Evolutionary conservation across 2,329 filamentous ascomycete species (phyloP).

Genomic region (Ramularia collo-cygni): DNA sequence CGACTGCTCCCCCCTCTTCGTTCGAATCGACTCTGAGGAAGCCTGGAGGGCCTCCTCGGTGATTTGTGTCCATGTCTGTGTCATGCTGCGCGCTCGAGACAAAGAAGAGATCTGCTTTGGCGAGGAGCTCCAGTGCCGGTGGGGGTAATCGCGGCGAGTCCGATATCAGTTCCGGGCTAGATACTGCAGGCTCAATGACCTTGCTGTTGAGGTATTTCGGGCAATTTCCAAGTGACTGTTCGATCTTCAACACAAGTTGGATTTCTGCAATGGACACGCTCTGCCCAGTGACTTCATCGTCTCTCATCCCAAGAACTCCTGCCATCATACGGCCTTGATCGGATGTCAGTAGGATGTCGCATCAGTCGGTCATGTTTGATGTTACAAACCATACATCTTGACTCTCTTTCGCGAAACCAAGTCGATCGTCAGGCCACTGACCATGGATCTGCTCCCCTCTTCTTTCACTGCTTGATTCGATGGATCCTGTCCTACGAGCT

Average conservation of each 20-base stretch:
- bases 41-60: constrained; percentile 66
- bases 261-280: constrained; percentile 30
- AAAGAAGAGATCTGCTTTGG: constrained; percentile 68
- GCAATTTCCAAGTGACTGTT: constrained; percentile 71
- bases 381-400: constrained; percentile 50
- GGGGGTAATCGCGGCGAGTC: constrained; percentile 43
- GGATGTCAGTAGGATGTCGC: no score
- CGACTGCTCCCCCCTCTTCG: constrained; percentile 36
- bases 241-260: constrained; percentile 60
- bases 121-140: constrained; percentile 54
- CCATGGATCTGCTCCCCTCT: constrained; percentile 43
- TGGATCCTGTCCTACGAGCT: constrained; percentile 47
- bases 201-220: constrained; percentile 83
- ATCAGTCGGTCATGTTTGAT: no score
- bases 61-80: constrained; percentile 74
- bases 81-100: constrained; percentile 58
- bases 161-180: constrained; percentile 48
- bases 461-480: constrained; percentile 40
- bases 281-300: constrained; percentile 26
- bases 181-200: constrained; percentile 48
- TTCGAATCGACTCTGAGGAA: constrained; percentile 65
- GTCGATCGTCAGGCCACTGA: constrained; percentile 58
- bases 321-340: constrained; percentile 46
- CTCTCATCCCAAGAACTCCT: constrained; percentile 45
- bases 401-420: constrained; percentile 62